Evolutionary conservation across 2,329 filamentous ascomycete genomes (phyloP).

Genomic region (Epichloe coenophiala): DNA sequence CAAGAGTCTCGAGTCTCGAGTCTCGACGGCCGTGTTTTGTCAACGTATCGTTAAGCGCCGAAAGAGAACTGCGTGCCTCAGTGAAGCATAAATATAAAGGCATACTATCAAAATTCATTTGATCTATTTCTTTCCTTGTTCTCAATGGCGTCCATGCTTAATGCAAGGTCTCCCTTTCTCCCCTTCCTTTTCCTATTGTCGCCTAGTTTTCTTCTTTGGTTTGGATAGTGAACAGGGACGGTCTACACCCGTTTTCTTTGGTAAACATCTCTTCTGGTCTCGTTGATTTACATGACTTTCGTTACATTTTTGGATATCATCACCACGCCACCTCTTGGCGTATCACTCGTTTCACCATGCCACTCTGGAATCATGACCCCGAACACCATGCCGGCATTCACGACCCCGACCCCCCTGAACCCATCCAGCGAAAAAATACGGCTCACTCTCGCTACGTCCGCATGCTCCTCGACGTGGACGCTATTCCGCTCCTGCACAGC

Average conservation of each 20-base stretch:
- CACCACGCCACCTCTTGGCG: neutral
- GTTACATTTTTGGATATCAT: neutral
- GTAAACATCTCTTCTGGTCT: neutral
- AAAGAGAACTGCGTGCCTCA: neutral
- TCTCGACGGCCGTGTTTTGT: neutral
- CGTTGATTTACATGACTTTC: neutral
- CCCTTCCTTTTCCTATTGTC: no score
- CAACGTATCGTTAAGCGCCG: constrained; percentile 1
- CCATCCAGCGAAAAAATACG: constrained; percentile 10
- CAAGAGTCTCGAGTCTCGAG: neutral
- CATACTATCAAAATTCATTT: neutral
- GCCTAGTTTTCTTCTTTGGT: neutral
- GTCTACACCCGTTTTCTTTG: neutral
- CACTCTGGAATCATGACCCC: constrained; percentile 2
- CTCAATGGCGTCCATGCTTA: neutral
- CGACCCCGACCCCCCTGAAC: constrained; percentile 6
- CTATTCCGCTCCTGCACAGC: constrained; percentile 32
- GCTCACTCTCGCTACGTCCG: constrained; percentile 26
- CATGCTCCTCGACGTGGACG: constrained; percentile 34
- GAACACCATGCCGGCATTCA: constrained; percentile 5
- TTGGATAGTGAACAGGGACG: neutral
- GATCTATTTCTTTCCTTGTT: neutral
- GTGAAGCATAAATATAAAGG: neutral
- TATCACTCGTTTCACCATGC: neutral
- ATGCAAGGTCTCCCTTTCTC: neutral